A percentile compares a stretch with the other conserved stretches of the same genome.
Conservation (phyloP, 768 basidiomycete genomes). For the Tricholoma hemisulphureum region DNA sequence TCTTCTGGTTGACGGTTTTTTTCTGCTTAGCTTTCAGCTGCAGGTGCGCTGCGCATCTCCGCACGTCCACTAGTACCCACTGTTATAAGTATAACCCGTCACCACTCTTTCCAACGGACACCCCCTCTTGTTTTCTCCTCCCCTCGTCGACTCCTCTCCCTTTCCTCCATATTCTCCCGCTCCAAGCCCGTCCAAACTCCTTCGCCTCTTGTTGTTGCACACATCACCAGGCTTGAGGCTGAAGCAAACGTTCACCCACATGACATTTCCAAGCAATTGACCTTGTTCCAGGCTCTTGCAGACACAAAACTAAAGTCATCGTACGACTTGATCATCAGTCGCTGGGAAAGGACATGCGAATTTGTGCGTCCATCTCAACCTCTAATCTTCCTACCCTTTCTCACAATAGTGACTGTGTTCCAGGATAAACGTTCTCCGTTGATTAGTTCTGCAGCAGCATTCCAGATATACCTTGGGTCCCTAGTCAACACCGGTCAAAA, state of each 20-base stretch:
- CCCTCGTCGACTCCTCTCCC: slow-evolving; percentile 33
- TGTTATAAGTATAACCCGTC: slow-evolving; percentile 7
- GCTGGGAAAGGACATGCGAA: slow-evolving; percentile 84
- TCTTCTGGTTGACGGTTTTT: slow-evolving; percentile 11
- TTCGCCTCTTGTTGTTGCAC: slow-evolving; percentile 63
- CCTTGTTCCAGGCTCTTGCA: slow-evolving; percentile 63
- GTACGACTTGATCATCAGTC: slow-evolving; percentile 68
- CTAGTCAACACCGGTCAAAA: slow-evolving; percentile 59
- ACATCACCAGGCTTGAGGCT: slow-evolving; percentile 72
- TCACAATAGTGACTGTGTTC: slow-evolving; percentile 10
- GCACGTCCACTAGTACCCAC: slow-evolving; percentile 10
- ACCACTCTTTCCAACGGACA: slow-evolving; percentile 12
- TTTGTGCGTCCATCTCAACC: slow-evolving; percentile 53
- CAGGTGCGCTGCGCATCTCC: slow-evolving; percentile 39
- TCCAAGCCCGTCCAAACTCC: slow-evolving; percentile 47
- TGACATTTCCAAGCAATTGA: slow-evolving; percentile 67
- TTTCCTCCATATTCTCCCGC: slow-evolving; percentile 48
- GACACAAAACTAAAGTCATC: slow-evolving; percentile 65
- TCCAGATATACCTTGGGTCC: slow-evolving; percentile 71
- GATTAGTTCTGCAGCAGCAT: slow-evolving; percentile 67
- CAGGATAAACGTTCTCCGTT: slow-evolving; percentile 72
- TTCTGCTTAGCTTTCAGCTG: slow-evolving; percentile 34
- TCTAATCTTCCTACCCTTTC: neutral
- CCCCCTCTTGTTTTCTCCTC: slow-evolving; percentile 13
- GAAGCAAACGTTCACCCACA: slow-evolving; percentile 74